Conservation (phyloP, 805 yeast genomes). For the Saturnispora galanensis region DNA sequence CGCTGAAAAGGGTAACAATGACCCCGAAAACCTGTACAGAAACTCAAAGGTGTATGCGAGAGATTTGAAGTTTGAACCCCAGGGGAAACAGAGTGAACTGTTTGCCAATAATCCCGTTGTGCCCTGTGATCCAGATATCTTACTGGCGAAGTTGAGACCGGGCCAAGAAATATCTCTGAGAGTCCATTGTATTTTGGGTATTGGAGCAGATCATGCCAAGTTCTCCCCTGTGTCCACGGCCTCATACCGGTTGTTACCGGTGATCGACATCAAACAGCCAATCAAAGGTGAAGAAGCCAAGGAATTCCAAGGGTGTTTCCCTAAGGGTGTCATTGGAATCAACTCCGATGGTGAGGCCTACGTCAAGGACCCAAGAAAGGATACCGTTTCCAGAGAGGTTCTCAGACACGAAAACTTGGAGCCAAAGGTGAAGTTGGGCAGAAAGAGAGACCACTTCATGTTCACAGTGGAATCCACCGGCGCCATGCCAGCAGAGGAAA, state of each 20-base stretch:
- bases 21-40: slow-evolving; percentile 74
- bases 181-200: slow-evolving; percentile 84
- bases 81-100: slow-evolving; percentile 70
- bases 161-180: slow-evolving; percentile 91
- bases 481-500: slow-evolving; percentile 95
- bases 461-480: slow-evolving; percentile 94
- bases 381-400: slow-evolving; percentile 95
- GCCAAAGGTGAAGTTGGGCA: slow-evolving; percentile 83
- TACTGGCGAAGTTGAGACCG: slow-evolving; percentile 88
- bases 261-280: slow-evolving; percentile 64
- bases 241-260: slow-evolving; percentile 86
- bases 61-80: slow-evolving; percentile 84
- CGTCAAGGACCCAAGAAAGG: slow-evolving; percentile 85
- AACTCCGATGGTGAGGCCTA: slow-evolving; percentile 57
- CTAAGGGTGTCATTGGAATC: slow-evolving; percentile 83
- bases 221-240: slow-evolving; percentile 97
- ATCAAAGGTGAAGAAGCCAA: slow-evolving; percentile 69
- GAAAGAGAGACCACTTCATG: slow-evolving; percentile 86
- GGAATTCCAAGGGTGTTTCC: slow-evolving; percentile 82
- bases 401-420: slow-evolving; percentile 86
- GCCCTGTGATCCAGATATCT: slow-evolving; percentile 80
- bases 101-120: slow-evolving; percentile 60
- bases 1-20: slow-evolving; percentile 67
- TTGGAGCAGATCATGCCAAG: slow-evolving; percentile 90
- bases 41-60: slow-evolving; percentile 83